phyloP scores from a whole-genome alignment of 768 basidiomycete genomes.

The Russula emetica region DNA sequence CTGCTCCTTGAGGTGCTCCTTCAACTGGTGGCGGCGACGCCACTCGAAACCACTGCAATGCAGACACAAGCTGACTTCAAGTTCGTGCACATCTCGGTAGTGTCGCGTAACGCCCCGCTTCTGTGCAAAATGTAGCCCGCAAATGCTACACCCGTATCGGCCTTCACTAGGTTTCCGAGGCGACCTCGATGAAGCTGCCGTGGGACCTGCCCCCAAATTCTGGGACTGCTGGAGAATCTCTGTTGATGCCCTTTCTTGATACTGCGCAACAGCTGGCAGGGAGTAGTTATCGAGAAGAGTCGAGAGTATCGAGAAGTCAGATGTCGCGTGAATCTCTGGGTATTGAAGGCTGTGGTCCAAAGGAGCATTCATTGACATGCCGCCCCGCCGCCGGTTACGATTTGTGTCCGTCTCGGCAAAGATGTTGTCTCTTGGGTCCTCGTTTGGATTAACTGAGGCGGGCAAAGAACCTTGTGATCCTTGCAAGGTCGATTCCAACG shows the following conservation, averaged over 20 bases:
- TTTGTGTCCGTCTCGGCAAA: not conserved
- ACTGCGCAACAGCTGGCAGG: not conserved
- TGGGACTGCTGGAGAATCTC: not conserved
- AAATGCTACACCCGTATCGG: not conserved
- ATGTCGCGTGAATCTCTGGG: not conserved
- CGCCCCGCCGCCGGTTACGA: not conserved
- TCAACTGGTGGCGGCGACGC: not conserved
- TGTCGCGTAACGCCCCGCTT: not conserved
- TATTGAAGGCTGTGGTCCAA: not conserved
- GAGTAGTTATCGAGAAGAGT: too few relatives aligned
- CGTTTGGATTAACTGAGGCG: not conserved
- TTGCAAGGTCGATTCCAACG: not conserved
- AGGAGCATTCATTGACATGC: too few relatives aligned
- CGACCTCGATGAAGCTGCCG: not conserved
- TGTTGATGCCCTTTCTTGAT: not conserved
- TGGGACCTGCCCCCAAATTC: not conserved
- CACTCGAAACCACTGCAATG: not conserved
- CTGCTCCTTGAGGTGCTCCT: not conserved
- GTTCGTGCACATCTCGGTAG: not conserved
- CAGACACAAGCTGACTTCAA: not conserved
- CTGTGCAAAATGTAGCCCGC: not conserved
- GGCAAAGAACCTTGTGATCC: not conserved
- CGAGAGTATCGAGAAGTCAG: not conserved
- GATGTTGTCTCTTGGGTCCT: too few relatives aligned
- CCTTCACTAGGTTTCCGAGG: not conserved